Evolutionary conservation across 2,329 filamentous ascomycete species (phyloP).

Genomic region (Sclerotinia minor): DNA sequence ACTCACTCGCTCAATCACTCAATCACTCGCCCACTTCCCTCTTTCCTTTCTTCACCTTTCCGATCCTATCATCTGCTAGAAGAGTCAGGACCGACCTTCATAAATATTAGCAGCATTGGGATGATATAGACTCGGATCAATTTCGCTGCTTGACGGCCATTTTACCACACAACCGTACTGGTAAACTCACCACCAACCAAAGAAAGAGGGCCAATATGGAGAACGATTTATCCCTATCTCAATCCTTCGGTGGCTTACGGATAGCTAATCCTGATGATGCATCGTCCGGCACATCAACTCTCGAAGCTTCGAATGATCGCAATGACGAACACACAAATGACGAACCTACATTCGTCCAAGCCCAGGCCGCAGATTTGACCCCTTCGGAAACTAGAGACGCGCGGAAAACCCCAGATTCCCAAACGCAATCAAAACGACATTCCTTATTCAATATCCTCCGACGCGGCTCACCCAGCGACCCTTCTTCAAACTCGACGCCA

Average conservation of each 20-base stretch:
- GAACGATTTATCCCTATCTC: conserved; percentile 87
- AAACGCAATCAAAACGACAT: conserved; percentile 40
- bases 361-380: conserved; percentile 27
- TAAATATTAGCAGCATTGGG: conserved; percentile 19
- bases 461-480: conserved; percentile 35
- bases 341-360: conserved; percentile 23
- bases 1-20: neutral
- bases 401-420: conserved; percentile 37
- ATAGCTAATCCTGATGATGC: conserved; percentile 84
- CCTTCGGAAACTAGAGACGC: conserved; percentile 34
- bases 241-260: conserved; percentile 87
- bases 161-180: conserved; percentile 10
- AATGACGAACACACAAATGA: conserved; percentile 26
- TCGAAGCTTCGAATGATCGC: conserved; percentile 36
- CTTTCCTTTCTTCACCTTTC: neutral
- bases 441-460: conserved; percentile 44
- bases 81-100: conserved; percentile 14
- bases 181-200: conserved; percentile 1
- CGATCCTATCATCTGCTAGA: neutral
- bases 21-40: neutral
- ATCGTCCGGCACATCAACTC: conserved; percentile 35
- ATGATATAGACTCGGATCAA: conserved; percentile 29
- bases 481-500: conserved; percentile 27
- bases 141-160: conserved; percentile 25
- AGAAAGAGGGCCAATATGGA: conserved; percentile 60